These are phyloP conservation scores for Leucogyrophana mollusca DNA, from an alignment of 768 basidiomycete species.

Conservation along the genomic window DNA sequence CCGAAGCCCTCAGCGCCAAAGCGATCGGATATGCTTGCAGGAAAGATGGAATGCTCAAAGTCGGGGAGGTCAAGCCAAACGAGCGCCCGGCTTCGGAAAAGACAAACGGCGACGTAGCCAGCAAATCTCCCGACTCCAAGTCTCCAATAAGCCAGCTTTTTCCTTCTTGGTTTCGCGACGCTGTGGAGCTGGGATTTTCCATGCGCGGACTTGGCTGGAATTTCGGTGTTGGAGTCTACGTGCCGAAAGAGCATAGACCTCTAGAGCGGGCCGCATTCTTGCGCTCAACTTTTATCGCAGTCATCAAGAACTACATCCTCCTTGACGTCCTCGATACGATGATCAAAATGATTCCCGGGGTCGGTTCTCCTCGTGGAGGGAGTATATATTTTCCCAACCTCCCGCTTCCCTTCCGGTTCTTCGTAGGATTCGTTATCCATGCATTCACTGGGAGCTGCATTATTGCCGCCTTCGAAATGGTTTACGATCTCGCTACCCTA, in stretches of 20 bases:
- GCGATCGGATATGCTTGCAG: constrained; percentile 63
- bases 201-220: constrained; percentile 73
- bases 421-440: constrained; percentile 66
- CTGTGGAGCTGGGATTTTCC: constrained; percentile 57
- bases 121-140: constrained; percentile 4
- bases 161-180: constrained; percentile 57
- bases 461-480: constrained; percentile 65
- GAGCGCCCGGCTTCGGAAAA: constrained; percentile 1
- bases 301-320: constrained; percentile 51
- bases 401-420: constrained; percentile 49
- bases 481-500: constrained; percentile 61
- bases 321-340: constrained; percentile 62
- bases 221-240: constrained; percentile 55
- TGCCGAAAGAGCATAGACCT: constrained; percentile 54
- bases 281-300: constrained; percentile 47
- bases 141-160: constrained; percentile 11
- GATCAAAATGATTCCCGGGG: constrained; percentile 68
- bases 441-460: constrained; percentile 58
- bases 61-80: constrained; percentile 58
- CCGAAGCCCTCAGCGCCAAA: constrained; percentile 54
- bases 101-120: not conserved
- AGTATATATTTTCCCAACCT: constrained; percentile 63
- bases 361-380: constrained; percentile 62
- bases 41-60: constrained; percentile 65
- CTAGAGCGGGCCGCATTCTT: constrained; percentile 54